Base-by-base conservation (phyloP, 129 eudicot species). In the Lactuca sativa region DNA sequence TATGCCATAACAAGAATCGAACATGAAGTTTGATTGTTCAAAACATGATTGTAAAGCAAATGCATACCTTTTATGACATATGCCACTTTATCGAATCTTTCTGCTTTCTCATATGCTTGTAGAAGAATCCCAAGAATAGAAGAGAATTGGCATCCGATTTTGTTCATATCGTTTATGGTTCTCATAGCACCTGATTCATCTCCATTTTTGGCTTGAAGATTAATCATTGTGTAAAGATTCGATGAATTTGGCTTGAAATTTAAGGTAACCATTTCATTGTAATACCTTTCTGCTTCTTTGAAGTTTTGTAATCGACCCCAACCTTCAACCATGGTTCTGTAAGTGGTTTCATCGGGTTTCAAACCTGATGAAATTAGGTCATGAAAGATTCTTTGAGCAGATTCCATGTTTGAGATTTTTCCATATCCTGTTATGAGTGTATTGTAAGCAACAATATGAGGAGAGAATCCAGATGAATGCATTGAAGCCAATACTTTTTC, bases 301-400 rank as follows among this genome's bases (percentile, higher is more conserved):
- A 85, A 79, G 53, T 85, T 83, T 14, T 81, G 86, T 18, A 74
- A 80, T 70, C 92, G 80, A 59, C 97, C 97, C 90, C 95, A 93
- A 17, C 98, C 98, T 90, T 93, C 98, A 61, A 93, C 78, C 90
- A 93, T 84, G 48, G 97, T 87, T 75, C 98, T 87, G 79, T 79
- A 87, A 30, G 90, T 93, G 55, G 90, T 81, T 69, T 90, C 97
- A 82, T 93, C 97, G 49, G 98, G 97, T 74, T 74, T 74, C 73
- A 93, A 61, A 25, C 91, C 86, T 57, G 80, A 75, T 56, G 72
- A 74, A 36, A 59, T 68, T 18, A 93, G 87, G 67, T 74, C 71
- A 37, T 17, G 76, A 62, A 87, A 85, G 40, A 83, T 16, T 25
- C 78, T 53, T 67, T 85, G 78, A 32, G 97, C 97, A 51, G 77